Evolutionary conservation across 345 rosid genomes (phyloP), one percentile per base, ranked within the genome.

Genomic region (Turnera subulata): DNA sequence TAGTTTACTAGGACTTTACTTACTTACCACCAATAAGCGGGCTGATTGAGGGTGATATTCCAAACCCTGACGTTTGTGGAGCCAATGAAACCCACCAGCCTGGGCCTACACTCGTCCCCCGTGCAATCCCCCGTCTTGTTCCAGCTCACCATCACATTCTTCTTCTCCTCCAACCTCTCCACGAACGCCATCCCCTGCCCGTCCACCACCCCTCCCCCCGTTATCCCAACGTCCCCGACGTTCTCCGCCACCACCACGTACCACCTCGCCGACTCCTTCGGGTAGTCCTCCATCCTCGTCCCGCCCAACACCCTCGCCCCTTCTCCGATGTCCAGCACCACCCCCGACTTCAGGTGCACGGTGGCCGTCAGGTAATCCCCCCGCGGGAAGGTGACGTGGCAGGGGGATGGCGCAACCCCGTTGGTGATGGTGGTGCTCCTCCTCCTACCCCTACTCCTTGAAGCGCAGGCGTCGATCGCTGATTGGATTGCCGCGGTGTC

Each of bases 21-120:
- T n/a, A n/a, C n/a, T 65, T 15, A 92, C 98, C 98, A 92, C 97
- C 97, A 89, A 65, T 92, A 92, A 29, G 99, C 99, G 23, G 99
- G 99, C 60, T 82, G 73, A 1, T 48, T 78, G 8, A 93, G 52
- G 17, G 47, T 76, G 48, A 89, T 66, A 62, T 89, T 83, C 91
- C 85, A 86, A 71, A 89, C 73, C 12, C 58, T 58, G 43, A 84
- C 94, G 53, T 87, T 84, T 2, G 19, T 75, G 46, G 85, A 93
- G 35, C 77, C 79, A 1, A 87, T 64, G 72, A 93, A 93, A 1
- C 97, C 97, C 35, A 89, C 82, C 35, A 89, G 63, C 26, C 92
- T 72, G 0, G 96, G 99, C 63, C 99, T 68, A 20, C 92, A 84
- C 79, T 89, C 96, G 56, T 89, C 97, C 6, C 96, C 99, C 37